These are phyloP conservation scores for Caloboletus firmus DNA, from an alignment of 1,284 basidiomycete species.

Conservation along the genomic window DNA sequence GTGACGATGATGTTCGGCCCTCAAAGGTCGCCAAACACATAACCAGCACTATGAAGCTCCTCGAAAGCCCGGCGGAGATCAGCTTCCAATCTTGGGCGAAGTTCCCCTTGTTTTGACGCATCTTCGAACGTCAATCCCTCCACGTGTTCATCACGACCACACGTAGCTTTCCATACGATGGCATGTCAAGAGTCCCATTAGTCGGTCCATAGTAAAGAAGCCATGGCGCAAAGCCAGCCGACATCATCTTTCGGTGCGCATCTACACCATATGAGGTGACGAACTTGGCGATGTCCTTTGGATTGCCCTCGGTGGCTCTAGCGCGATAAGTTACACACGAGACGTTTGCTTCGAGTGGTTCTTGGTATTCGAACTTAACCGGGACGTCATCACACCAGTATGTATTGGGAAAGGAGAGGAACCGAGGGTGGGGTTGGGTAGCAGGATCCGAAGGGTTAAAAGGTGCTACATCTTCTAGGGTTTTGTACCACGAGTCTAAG, in stretches of 20 bases:
- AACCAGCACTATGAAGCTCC: constrained; percentile 9
- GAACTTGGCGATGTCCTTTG: constrained; percentile 19
- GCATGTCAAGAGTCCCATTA: neutral
- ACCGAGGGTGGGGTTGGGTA: constrained; percentile 1
- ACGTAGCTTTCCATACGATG: constrained; percentile 9
- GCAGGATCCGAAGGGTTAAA: rapidly evolving
- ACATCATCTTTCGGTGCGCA: constrained; percentile 10
- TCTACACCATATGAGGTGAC: constrained; percentile 15
- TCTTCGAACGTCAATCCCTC: neutral
- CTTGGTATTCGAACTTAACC: constrained; percentile 8
- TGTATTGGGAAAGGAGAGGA: constrained; percentile 15
- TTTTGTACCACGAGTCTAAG: constrained; percentile 17
- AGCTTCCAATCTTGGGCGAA: neutral
- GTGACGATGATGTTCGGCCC: constrained; percentile 17
- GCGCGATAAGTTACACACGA: constrained; percentile 14
- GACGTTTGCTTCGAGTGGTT: neutral
- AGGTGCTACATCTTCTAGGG: neutral
- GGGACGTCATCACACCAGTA: neutral
- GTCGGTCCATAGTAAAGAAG: constrained; percentile 12
- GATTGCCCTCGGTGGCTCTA: neutral
- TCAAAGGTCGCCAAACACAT: neutral
- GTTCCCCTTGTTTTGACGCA: neutral
- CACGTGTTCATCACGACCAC: constrained; percentile 28
- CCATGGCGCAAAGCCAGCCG: neutral
- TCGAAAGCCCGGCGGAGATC: neutral